Base-by-base conservation (phyloP, 2,329 filamentous ascomycete species). In the Elsinoe ampelina region DNA sequence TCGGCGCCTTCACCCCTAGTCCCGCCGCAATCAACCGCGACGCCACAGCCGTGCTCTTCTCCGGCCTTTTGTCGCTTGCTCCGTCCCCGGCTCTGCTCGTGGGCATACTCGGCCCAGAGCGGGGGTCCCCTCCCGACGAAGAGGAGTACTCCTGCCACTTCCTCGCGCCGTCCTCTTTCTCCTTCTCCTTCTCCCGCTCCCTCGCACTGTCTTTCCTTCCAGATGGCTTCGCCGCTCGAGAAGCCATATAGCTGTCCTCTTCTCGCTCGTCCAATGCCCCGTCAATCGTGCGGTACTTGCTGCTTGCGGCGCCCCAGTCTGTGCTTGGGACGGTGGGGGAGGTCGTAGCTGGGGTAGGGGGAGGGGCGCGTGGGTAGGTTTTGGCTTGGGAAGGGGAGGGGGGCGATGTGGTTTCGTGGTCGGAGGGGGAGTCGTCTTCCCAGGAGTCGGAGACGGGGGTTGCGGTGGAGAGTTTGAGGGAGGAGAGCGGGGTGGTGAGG, bases 31-130 rank as follows among this genome's bases (percentile, higher is more conserved):
- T 97, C 81, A 98, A 79, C 58, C 93, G 79, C 60, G 87, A 82
- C 4, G 93, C 93, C 38, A 95, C 89, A 0, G 90, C 89, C 60
- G 95, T 95, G 60, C 91, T 95, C 77, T 95, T 98, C 72, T 95
- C 91, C 0, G 90, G 92, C 38, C 87, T 75, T 57, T 63, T 59
- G 59, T 66, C 57, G 63, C 69, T 58, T 63, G 68, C 62, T 54
- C 64, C 59, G 20, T 51, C 48, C 4, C 34, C 48, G 17, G 15
- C 17, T 13, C 32, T 34, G 30, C 20, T 10, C 41, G 41, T 22
- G 8, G 10, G 10, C 1, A 19, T 22, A 3, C 17, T 22, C 2
- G 17, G 10, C 5, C 13, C 41, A 8, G 13, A n/a, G 36, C 11
- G 36, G 19, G 41, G 10, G 12, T 22, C 10, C 7, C 26, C 26